Percentiles rank a stretch among this genome's conserved stretches.
Conservation (phyloP, 371 early-diverging fungal species). For the Mucor plumbeus region DNA sequence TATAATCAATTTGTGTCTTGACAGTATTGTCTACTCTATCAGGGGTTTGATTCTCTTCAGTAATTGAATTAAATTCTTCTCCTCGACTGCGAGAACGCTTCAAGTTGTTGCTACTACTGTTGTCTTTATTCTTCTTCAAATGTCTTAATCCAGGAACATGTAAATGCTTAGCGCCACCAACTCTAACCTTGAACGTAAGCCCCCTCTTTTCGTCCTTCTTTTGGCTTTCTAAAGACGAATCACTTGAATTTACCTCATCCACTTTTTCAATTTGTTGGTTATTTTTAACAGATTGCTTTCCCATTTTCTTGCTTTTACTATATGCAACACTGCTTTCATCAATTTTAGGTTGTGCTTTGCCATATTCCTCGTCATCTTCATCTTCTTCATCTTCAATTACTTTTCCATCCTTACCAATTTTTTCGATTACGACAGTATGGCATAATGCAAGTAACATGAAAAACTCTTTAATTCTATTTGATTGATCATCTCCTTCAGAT, state of each 20-base stretch:
- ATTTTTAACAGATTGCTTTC: background rate
- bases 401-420: slow-evolving; percentile 58
- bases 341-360: slow-evolving; percentile 23
- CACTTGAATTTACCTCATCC: background rate
- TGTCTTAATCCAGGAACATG: slow-evolving; percentile 9
- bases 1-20: slow-evolving; percentile 42
- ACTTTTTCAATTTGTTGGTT: background rate
- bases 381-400: slow-evolving; percentile 42
- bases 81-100: slow-evolving; percentile 16
- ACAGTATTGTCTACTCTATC: slow-evolving; percentile 45
- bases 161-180: slow-evolving; percentile 6
- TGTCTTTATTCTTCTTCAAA: slow-evolving; percentile 9
- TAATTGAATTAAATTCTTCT: slow-evolving; percentile 27
- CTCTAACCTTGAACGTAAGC: slow-evolving; percentile 1
- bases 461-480: slow-evolving; percentile 61
- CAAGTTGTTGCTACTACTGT: background rate
- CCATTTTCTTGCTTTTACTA: background rate
- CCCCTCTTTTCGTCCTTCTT: background rate
- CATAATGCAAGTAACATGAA: slow-evolving; percentile 88
- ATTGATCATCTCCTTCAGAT: background rate
- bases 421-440: slow-evolving; percentile 92
- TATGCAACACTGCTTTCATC: background rate
- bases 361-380: slow-evolving; percentile 23
- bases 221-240: background rate
- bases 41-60: slow-evolving; percentile 24